A percentile compares a stretch with the other conserved stretches of the same genome.
These are phyloP conservation scores for Saturnispora sekii DNA, from an alignment of 805 yeast genomes.

Conservation along the genomic window DNA sequence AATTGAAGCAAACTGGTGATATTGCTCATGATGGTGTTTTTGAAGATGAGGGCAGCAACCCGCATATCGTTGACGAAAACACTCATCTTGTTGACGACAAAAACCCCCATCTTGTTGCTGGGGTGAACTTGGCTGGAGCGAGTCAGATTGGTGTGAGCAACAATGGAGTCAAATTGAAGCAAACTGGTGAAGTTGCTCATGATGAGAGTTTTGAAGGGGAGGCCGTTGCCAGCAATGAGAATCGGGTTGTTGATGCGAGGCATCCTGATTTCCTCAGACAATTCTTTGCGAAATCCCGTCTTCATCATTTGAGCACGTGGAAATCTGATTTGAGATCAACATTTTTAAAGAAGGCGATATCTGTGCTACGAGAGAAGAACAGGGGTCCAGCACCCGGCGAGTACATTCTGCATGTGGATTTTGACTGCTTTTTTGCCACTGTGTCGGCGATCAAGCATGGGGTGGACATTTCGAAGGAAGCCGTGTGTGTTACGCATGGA, in stretches of 20 bases:
- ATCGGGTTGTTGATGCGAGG: conserved; percentile 41
- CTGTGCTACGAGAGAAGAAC: conserved; percentile 11
- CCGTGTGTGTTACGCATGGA: conserved; percentile 58
- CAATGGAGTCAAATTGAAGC: conserved; percentile 1
- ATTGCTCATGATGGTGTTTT: conserved; percentile 3
- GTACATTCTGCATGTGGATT: conserved; percentile 72
- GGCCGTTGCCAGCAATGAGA: background rate
- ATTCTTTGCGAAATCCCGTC: conserved; percentile 72
- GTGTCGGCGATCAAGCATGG: conserved; percentile 52
- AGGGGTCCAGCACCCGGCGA: background rate
- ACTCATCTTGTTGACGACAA: conserved; percentile 37
- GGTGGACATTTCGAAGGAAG: conserved; percentile 38
- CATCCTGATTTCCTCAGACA: conserved; percentile 65
- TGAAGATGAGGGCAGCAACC: background rate
- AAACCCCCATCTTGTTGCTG: conserved; percentile 38
- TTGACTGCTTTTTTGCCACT: conserved; percentile 89
- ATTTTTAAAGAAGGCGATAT: conserved; percentile 42
- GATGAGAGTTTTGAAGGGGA: background rate
- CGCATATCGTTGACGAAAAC: background rate
- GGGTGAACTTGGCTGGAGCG: conserved; percentile 41
- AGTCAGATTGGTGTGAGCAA: conserved; percentile 24
- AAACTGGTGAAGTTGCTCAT: conserved; percentile 4
- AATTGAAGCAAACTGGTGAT: conserved; percentile 2
- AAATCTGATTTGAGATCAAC: conserved; percentile 60
- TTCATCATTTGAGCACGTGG: conserved; percentile 86